Evolutionary conservation across 1,139 yeast genomes (phyloP).

Genomic region (Zygosaccharomyces sapae): DNA sequence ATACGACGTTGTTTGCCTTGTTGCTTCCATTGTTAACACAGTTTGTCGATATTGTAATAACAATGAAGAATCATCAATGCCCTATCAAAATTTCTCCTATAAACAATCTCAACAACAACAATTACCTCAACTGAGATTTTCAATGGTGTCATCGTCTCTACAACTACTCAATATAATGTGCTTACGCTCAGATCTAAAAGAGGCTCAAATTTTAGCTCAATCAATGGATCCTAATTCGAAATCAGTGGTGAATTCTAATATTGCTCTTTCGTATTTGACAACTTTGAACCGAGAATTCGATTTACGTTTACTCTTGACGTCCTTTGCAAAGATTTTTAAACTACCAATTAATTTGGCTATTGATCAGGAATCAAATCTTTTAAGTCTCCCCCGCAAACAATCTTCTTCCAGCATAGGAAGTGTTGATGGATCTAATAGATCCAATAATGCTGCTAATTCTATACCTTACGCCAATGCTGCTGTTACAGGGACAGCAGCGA

Average conservation of each 20-base stretch:
- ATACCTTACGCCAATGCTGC: neutral
- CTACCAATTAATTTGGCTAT: conserved; percentile 42
- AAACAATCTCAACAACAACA: conserved; percentile 20
- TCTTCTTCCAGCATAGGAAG: conserved; percentile 13
- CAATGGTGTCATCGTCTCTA: conserved; percentile 53
- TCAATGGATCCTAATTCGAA: conserved; percentile 40
- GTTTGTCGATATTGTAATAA: conserved; percentile 43
- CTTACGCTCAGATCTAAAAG: conserved; percentile 46
- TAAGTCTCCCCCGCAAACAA: conserved; percentile 24
- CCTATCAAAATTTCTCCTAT: conserved; percentile 15
- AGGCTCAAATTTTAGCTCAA: conserved; percentile 36
- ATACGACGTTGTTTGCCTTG: conserved; percentile 48
- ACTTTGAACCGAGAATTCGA: conserved; percentile 54
- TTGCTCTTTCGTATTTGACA: conserved; percentile 50
- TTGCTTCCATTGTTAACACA: conserved; percentile 69
- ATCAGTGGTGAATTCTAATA: conserved; percentile 34
- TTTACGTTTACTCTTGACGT: conserved; percentile 44
- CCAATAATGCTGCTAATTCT: conserved; percentile 19
- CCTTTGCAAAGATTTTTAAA: conserved; percentile 48
- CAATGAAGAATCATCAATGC: conserved; percentile 20
- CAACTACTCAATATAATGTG: conserved; percentile 59
- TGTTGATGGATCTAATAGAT: conserved; percentile 7
- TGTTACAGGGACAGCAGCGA: conserved; percentile 6
- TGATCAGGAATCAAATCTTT: conserved; percentile 39
- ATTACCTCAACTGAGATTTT: conserved; percentile 46